A percentile compares a stretch with the other conserved stretches of the same genome.
phyloP scores from a whole-genome alignment of 192 early-diverging fungal genomes.

The Cladochytrium replicatum region DNA sequence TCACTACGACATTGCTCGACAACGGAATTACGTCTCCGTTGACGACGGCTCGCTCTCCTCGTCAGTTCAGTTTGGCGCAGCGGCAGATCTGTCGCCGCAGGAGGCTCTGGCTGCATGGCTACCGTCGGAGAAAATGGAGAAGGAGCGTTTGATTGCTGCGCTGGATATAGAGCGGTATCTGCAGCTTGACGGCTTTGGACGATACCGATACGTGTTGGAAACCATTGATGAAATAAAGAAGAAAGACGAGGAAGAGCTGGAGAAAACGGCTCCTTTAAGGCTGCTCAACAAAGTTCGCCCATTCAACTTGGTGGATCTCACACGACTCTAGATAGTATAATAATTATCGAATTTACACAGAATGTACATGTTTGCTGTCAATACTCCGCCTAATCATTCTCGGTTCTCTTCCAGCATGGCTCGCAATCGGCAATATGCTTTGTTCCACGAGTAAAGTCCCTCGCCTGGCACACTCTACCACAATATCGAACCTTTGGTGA shows the following conservation, averaged over 20 bases:
- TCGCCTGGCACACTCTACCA: too few relatives aligned
- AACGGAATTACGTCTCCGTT: constrained; percentile 27
- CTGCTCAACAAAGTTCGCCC: too few relatives aligned
- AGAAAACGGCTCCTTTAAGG: too few relatives aligned
- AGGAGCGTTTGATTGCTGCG: constrained; percentile 24
- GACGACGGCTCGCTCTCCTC: constrained; percentile 20
- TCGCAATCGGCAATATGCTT: too few relatives aligned
- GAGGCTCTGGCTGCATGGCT: constrained; percentile 8
- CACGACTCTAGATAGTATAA: too few relatives aligned
- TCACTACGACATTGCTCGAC: constrained; percentile 31
- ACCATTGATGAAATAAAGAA: constrained; percentile 20
- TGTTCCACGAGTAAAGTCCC: too few relatives aligned
- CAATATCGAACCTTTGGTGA: too few relatives aligned
- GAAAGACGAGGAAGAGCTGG: constrained; percentile 21
- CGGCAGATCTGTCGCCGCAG: constrained; percentile 1
- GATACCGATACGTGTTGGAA: constrained; percentile 28
- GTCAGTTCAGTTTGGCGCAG: background rate
- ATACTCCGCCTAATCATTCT: too few relatives aligned
- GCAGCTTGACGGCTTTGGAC: constrained; percentile 10
- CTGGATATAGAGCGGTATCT: constrained; percentile 32
- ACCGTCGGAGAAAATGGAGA: constrained; percentile 24
- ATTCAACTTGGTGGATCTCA: too few relatives aligned
- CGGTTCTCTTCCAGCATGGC: too few relatives aligned
- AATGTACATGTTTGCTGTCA: too few relatives aligned
- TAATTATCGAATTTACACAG: too few relatives aligned